Conservation (phyloP, 2,329 filamentous ascomycete genomes). For the Pyrenophora tritici-repentis region DNA sequence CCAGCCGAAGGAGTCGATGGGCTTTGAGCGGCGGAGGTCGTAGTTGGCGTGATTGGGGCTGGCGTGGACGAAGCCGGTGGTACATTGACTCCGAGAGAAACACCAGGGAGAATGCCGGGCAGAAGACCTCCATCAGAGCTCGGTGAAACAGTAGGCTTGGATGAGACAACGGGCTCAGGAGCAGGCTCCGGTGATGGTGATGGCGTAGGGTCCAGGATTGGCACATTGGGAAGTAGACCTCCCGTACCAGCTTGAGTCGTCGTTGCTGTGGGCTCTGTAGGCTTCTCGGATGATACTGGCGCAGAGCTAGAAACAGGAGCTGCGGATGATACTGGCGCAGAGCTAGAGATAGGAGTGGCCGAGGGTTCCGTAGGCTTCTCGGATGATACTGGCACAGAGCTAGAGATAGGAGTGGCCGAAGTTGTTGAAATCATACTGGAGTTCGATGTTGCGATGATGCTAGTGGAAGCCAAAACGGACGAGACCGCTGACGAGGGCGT, state of each 20-base stretch:
- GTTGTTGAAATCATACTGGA: not conserved
- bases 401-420: constrained; percentile 3
- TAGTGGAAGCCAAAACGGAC: constrained; percentile 2
- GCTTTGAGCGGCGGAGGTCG: not conserved
- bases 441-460: not conserved
- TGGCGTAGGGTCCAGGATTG: constrained; percentile 19
- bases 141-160: no score
- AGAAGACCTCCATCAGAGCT: no score
- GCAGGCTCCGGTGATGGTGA: constrained; percentile 9
- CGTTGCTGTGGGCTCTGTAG: constrained; percentile 1
- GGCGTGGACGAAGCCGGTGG: not conserved
- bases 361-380: constrained; percentile 5
- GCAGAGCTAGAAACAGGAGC: constrained; percentile 10
- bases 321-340: constrained; percentile 3
- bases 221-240: constrained; percentile 14
- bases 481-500: not conserved
- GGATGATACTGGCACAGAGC: constrained; percentile 5
- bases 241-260: constrained; percentile 16
- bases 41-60: not conserved
- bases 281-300: not conserved
- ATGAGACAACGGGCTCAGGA: not conserved
- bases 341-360: constrained; percentile 9
- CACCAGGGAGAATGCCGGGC: no score
- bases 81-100: no score
- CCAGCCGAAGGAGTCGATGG: constrained; percentile 10